A percentile compares a stretch with the other conserved stretches of the same genome.
Conservation (phyloP, 148 eudicot genomes). For the Cornus controversa region DNA sequence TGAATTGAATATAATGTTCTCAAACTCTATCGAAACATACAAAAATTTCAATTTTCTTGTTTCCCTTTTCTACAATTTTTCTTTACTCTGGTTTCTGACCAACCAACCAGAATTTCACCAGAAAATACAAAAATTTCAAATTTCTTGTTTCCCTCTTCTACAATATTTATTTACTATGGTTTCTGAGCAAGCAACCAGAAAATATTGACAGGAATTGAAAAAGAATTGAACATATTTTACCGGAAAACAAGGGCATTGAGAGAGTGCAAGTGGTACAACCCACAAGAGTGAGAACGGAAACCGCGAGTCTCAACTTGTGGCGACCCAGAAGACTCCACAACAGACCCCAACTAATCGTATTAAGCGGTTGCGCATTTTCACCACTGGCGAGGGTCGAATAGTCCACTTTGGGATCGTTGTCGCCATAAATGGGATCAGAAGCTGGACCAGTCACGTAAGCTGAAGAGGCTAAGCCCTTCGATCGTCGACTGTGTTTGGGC, state of each 20-base stretch:
- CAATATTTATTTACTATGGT: too few relatives aligned
- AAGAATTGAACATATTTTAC: slow-evolving; percentile 19
- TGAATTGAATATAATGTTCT: background rate
- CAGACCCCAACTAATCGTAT: slow-evolving; percentile 67
- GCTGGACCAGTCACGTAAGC: slow-evolving; percentile 59
- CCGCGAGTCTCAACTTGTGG: slow-evolving; percentile 55
- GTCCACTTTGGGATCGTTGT: slow-evolving; percentile 43
- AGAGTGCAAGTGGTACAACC: slow-evolving; percentile 76
- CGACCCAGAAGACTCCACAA: slow-evolving; percentile 51
- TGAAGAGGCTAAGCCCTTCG: background rate
- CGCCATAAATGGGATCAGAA: slow-evolving; percentile 46
- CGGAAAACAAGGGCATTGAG: slow-evolving; percentile 73
- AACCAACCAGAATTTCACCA: too few relatives aligned
- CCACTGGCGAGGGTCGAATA: background rate
- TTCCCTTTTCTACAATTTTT: too few relatives aligned
- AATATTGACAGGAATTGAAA: too few relatives aligned
- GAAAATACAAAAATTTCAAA: too few relatives aligned
- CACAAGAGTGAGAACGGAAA: slow-evolving; percentile 50
- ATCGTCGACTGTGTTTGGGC: background rate
- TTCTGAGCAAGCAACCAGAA: too few relatives aligned
- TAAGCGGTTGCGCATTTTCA: slow-evolving; percentile 23
- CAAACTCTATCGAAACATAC: too few relatives aligned
- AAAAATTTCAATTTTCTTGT: too few relatives aligned
- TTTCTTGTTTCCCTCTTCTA: too few relatives aligned
- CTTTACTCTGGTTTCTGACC: too few relatives aligned